Evolutionary conservation across 805 yeast genomes (phyloP), one percentile per base, ranked within the genome.

Genomic region (Hanseniaspora singularis): DNA sequence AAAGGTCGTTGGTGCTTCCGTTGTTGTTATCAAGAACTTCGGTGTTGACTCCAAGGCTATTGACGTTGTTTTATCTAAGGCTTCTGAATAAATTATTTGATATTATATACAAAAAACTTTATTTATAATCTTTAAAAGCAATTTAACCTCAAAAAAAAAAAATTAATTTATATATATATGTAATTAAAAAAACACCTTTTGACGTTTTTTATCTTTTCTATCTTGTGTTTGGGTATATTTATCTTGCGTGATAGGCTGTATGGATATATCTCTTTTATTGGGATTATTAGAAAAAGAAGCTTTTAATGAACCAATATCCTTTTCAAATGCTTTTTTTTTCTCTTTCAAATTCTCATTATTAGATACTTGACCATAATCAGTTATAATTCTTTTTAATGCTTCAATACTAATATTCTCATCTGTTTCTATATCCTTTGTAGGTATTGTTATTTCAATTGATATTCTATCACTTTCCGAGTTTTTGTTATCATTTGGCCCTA

Each of bases 1-100:
- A 80, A 92, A 92, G 86, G 97, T 92, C 65, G 98, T 92, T 70
- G 98, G 98, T 76, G 94, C 96, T 73, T 88, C 97, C 64, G 89
- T 95, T 74, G 96, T 89, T 68, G 98, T 92, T 64, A 85, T 92
- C 79, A 88, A 84, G 81, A 81, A 87, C 94, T 92, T 97, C 97
- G 99, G 99, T 86, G 95, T 86, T 68, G 95, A 87, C 74, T 82
- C 97, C 64, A 89, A 79, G 67, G 98, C 89, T 77, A 86, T 96
- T 77, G 75, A 79, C 77, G 81, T 85, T 73, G 80, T 92, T 70
- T 79, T 92, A 72, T 94, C 42, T 34, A 28, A 45, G 33, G 49
- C 45, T 33, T 40, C 46, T 34, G 46, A 33, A 49, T 37, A 41
- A 33, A 27, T 31, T 18, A 34, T 45, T 33, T 40, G 20, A 37